Conservation (phyloP, 2,329 filamentous ascomycete species). For the Verticillium albo-atrum region DNA sequence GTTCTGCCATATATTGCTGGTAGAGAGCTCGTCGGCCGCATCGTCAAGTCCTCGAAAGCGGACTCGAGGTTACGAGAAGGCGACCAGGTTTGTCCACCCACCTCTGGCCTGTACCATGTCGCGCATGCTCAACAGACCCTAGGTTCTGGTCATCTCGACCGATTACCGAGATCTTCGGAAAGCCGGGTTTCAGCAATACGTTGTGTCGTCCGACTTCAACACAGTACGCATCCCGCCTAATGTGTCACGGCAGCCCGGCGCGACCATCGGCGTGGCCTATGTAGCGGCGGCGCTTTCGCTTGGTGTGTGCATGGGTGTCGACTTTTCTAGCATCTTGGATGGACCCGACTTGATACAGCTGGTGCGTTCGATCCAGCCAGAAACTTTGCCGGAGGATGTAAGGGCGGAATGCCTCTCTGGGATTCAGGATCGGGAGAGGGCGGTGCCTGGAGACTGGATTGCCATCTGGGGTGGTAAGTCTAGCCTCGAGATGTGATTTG, state of each 20-base stretch:
- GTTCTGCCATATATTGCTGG: conserved; percentile 65
- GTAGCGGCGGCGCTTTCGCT: conserved; percentile 64
- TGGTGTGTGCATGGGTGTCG: conserved; percentile 65
- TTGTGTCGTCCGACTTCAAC: conserved; percentile 61
- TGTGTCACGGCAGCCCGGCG: conserved; percentile 49
- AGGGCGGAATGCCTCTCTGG: conserved; percentile 56
- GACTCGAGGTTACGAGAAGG: conserved; percentile 42
- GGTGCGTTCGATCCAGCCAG: conserved; percentile 39
- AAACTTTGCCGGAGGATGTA: conserved; percentile 56
- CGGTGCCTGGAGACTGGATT: conserved; percentile 61
- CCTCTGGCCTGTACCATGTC: too few relatives aligned
- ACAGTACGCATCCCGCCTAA: conserved; percentile 54
- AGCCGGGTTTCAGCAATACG: conserved; percentile 67
- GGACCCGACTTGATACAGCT: conserved; percentile 57
- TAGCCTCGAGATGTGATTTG: background rate
- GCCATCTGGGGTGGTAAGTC: conserved; percentile 65
- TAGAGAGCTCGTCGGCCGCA: conserved; percentile 62
- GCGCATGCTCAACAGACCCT: conserved; percentile 9
- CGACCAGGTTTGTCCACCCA: conserved; percentile 33
- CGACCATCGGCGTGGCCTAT: conserved; percentile 66
- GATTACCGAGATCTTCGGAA: conserved; percentile 71
- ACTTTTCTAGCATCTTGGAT: conserved; percentile 47
- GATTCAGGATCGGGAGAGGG: conserved; percentile 47
- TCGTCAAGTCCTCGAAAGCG: conserved; percentile 39
- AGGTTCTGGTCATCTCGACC: conserved; percentile 63